Evolutionary conservation across 1,284 basidiomycete genomes (phyloP), one percentile per base, ranked within the genome.

Genomic region (Sanguinoderma infundibulare): DNA sequence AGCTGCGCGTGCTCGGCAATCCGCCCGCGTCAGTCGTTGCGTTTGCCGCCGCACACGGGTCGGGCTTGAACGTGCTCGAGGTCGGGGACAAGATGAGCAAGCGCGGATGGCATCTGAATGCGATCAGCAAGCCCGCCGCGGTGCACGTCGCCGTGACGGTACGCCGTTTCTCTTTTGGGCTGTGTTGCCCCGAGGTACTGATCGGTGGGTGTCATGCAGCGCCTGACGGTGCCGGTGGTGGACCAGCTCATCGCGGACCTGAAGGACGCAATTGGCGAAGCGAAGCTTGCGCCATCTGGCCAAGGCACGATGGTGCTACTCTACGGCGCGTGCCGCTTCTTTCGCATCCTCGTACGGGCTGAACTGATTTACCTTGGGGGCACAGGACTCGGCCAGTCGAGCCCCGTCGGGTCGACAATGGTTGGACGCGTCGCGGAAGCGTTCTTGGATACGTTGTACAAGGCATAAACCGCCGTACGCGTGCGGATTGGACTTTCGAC

Each of bases 131-230:
- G 32, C 94, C 95, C 1, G 81, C 92, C 6, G 96, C 89, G 12
- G 82, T 98, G 49, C 98, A 99, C 76, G 94, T 99, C 68, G 96
- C 96, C 30, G 93, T 92, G 74, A 99, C 97, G 64, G 93, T 96
- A 70, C 70, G 91, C 36, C 57, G 20, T 55, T 46, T 2, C 28
- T n/a, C 32, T 12, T 14, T 36, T 24, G 4, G 17, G 30, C 24
- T 6, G 44, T 32, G 42, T 64, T 34, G 15, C 17, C 12, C 39
- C 2, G 30, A 7, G 9, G 12, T 22, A 32, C 34, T 51, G 32
- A 51, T 12, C n/a, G 34, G 15, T 10, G 28, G 47, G 8, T 7
- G 20, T n/a, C n/a, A 14, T 49, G 39, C 66, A 93, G 91, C 84
- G 87, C 9, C 76, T 96, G 66, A 97, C 93, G 47, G 83, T 96